Evolutionary conservation across 2,329 filamentous ascomycete genomes (phyloP).

Genomic region (Elsinoe fawcettii): DNA sequence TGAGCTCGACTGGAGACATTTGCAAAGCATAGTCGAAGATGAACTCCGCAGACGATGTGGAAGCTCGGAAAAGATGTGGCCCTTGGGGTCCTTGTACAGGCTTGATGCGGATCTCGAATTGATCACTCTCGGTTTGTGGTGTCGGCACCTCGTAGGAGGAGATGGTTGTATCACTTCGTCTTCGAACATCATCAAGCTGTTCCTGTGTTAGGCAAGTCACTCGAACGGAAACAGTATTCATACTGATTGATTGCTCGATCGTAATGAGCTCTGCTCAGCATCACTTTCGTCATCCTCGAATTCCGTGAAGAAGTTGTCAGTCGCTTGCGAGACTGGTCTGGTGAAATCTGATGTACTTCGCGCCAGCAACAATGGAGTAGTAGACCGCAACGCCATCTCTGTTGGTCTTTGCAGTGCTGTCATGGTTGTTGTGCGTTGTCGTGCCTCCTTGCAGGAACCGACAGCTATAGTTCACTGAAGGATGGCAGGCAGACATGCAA

Average conservation of each 20-base stretch:
- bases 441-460: slow-evolving; percentile 3
- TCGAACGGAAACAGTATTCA: slow-evolving; percentile 27
- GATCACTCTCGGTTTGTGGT: slow-evolving; percentile 53
- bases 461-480: slow-evolving; percentile 2
- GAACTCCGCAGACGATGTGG: slow-evolving; percentile 51
- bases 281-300: slow-evolving; percentile 59
- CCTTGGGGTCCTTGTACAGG: slow-evolving; percentile 72
- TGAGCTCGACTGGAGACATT: slow-evolving; percentile 66
- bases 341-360: slow-evolving; percentile 19
- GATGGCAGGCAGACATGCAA: slow-evolving; percentile 3
- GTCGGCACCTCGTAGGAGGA: slow-evolving; percentile 79
- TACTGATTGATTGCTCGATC: slow-evolving; percentile 65
- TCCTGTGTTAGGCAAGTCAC: slow-evolving; percentile 9
- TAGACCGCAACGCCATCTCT: slow-evolving; percentile 18
- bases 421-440: neutral
- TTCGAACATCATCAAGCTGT: slow-evolving; percentile 45
- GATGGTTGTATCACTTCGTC: slow-evolving; percentile 71
- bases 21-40: slow-evolving; percentile 49
- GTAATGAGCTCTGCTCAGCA: slow-evolving; percentile 51
- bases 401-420: neutral
- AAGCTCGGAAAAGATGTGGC: slow-evolving; percentile 76
- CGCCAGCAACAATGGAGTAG: slow-evolving; percentile 28
- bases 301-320: slow-evolving; percentile 72
- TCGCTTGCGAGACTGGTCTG: slow-evolving; percentile 62
- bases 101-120: slow-evolving; percentile 58